Base-by-base conservation (phyloP, 2,329 filamentous ascomycete genomes). In the Pseudophaeomoniella oleicola region DNA sequence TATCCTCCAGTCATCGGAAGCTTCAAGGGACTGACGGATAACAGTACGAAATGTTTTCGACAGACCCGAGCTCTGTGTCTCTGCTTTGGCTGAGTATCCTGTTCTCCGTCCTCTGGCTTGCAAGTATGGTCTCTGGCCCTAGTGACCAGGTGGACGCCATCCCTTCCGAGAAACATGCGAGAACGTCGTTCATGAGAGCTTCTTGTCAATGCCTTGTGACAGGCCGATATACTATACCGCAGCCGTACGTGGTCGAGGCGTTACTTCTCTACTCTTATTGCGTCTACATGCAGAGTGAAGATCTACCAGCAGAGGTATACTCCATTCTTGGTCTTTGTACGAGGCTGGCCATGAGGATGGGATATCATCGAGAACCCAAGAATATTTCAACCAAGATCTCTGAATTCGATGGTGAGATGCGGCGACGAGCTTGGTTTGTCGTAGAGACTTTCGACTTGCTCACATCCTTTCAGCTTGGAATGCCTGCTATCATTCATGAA, bases 391-490 rank as follows among this genome's bases (percentile, higher is more conserved):
- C 22, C 9, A 61, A 57, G 35, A 64, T 76, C 33, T 61, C 67
- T 1, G 59, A 65, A 2, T 72, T 69, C 41, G 63, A 72, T 38
- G 71, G 67, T 5, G 73, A 78, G 50, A 71, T 65, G 52, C 52
- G 62, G 34, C 51, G 62, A 13, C 57, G 62, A 9, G 36, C 57
- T 3, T 66, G 62, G 62, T 46, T 50, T 13, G 46, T 56, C 22
- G 42, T 60, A 5, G 50, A 49, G 17, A 74, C 78, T 48, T 60
- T 80, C 36, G 77, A 81, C 46, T 55, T 71, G 2, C 55, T 81
- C 12, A 63, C 72, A 1, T 67, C 72, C 1, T 78, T 78, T 46
- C 73, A 80, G 46, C 63, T 79, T 41, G 77, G 77, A 1, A 55
- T 81, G 11, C 77, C 77, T 4, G 67, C 67, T 42, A 72, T 75